Evolutionary conservation across 164 flowering plant genomes (phyloP).

Genomic region (Nelumbo lutea): DNA sequence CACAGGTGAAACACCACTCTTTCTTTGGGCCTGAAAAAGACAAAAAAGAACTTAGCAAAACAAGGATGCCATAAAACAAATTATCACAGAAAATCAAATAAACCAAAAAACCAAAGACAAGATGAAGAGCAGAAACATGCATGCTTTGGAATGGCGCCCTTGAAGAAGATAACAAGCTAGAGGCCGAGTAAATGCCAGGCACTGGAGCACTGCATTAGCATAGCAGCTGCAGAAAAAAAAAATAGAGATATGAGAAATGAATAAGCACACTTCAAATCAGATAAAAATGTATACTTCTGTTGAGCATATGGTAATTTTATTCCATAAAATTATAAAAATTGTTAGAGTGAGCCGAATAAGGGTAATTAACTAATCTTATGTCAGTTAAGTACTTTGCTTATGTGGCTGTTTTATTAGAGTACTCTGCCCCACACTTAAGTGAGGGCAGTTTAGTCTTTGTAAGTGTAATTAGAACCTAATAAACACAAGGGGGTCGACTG

Average conservation of each 20-base stretch:
- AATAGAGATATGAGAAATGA: conserved; percentile 3
- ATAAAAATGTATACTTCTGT: not conserved
- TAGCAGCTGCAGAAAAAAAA: conserved; percentile 66
- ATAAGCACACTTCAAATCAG: not conserved
- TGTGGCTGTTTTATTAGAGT: too few species aligned
- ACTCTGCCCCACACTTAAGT: too few species aligned
- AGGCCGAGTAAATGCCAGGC: conserved; percentile 91
- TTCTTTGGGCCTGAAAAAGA: conserved; percentile 51
- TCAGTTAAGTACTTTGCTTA: too few species aligned
- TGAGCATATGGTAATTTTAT: not conserved
- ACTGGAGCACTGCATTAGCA: conserved; percentile 96
- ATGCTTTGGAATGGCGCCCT: conserved; percentile 67
- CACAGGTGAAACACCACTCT: conserved; percentile 92
- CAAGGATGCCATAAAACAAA: not conserved
- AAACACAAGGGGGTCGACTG: too few species aligned
- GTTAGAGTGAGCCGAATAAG: too few species aligned
- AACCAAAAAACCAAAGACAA: not conserved
- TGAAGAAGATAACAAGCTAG: conserved; percentile 79
- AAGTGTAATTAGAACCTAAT: too few species aligned
- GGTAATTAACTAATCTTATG: too few species aligned
- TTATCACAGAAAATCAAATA: not conserved
- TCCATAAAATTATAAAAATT: not conserved
- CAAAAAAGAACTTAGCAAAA: not conserved
- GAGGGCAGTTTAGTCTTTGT: too few species aligned
- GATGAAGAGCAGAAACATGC: conserved; percentile 40